These are phyloP conservation scores for Dentipellis fragilis DNA, from an alignment of 768 basidiomycete genomes.

Conservation along the genomic window DNA sequence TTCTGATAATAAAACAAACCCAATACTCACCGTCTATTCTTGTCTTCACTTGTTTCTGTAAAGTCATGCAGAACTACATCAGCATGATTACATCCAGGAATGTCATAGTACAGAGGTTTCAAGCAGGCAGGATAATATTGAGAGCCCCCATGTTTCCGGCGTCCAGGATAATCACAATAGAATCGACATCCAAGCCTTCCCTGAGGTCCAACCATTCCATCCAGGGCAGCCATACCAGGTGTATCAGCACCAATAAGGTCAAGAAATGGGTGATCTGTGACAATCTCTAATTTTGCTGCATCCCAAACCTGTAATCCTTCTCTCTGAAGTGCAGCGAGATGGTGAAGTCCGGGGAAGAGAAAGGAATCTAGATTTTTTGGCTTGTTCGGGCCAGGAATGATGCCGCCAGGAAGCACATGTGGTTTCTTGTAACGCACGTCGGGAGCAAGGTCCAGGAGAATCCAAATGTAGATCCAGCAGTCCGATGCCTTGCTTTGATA, in stretches of 20 bases:
- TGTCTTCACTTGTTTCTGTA: background rate
- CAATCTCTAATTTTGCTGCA: constrained; percentile 3
- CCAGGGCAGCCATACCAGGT: constrained; percentile 22
- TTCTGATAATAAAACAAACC: background rate
- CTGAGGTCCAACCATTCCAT: constrained; percentile 27
- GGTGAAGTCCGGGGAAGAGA: constrained; percentile 22
- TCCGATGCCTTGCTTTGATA: constrained; percentile 25
- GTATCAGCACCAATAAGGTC: constrained; percentile 22
- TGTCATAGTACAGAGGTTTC: background rate
- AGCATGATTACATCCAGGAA: background rate
- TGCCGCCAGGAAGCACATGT: constrained; percentile 20
- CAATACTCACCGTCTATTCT: background rate
- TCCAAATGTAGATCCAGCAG: constrained; percentile 28
- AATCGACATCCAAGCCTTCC: constrained; percentile 18
- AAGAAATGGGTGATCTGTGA: constrained; percentile 10
- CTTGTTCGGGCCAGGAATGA: constrained; percentile 26
- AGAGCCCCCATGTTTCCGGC: constrained; percentile 17
- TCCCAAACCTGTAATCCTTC: constrained; percentile 19
- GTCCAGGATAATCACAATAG: constrained; percentile 23
- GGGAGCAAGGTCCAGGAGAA: constrained; percentile 24
- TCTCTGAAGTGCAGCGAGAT: constrained; percentile 21
- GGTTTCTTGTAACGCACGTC: constrained; percentile 21
- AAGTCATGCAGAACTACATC: background rate
- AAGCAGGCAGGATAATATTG: constrained; percentile 24
- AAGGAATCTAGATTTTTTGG: constrained; percentile 23